phyloP scores from a whole-genome alignment of 2,329 filamentous ascomycete genomes.

The Cordyceps pruinosa region DNA sequence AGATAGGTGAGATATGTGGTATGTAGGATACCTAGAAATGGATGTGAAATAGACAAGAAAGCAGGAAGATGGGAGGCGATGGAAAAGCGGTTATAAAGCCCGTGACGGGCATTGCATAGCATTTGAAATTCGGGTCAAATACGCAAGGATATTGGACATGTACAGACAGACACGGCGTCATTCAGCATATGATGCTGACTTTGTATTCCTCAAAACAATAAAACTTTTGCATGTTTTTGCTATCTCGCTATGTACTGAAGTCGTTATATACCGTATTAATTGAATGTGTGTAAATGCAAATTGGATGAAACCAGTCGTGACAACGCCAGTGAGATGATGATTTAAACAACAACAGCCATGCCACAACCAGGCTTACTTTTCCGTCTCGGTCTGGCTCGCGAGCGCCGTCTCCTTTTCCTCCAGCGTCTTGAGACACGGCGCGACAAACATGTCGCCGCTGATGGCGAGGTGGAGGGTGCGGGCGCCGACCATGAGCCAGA shows the following conservation, averaged over 20 bases:
- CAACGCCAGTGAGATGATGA: constrained; percentile 4
- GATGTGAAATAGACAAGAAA: not conserved
- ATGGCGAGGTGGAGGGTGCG: constrained; percentile 32
- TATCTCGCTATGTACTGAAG: not conserved
- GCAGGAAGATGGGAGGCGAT: not conserved
- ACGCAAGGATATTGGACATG: not conserved
- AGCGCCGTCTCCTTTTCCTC: constrained; percentile 25
- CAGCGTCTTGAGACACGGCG: constrained; percentile 35
- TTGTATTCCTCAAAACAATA: not conserved
- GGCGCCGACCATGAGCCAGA: constrained; percentile 36
- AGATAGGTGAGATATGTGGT: constrained; percentile 21
- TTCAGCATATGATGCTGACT: not conserved
- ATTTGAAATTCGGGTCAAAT: not conserved
- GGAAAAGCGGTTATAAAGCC: no score
- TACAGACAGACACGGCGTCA: not conserved
- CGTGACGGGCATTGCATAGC: not conserved
- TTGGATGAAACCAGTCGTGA: not conserved
- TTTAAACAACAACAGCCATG: not conserved
- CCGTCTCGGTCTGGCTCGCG: constrained; percentile 19
- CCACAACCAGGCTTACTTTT: constrained; percentile 18
- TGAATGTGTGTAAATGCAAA: not conserved
- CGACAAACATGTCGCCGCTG: constrained; percentile 38
- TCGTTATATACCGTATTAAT: not conserved
- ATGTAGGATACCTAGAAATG: not conserved
- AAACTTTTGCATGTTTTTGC: not conserved